A percentile compares a stretch with the other conserved stretches of the same genome.
These are phyloP conservation scores for Fraxinus excelsior DNA, from an alignment of 257 asterid genomes.

Conservation along the genomic window DNA sequence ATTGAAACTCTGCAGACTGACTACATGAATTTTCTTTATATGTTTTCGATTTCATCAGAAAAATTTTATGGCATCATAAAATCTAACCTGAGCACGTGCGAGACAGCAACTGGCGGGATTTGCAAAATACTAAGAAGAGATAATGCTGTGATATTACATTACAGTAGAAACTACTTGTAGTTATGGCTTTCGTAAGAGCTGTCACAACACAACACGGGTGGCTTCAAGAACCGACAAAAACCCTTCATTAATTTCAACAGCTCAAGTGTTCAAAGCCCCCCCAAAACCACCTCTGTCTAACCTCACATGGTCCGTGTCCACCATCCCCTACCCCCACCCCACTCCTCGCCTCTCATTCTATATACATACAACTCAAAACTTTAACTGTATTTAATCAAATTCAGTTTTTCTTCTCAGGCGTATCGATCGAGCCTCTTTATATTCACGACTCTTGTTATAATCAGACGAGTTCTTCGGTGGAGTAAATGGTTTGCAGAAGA, in stretches of 20 bases:
- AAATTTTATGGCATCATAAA: neutral
- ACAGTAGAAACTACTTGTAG: neutral
- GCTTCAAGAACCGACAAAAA: slow-evolving; percentile 8
- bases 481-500: slow-evolving; percentile 26
- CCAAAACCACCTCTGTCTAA: slow-evolving; percentile 25
- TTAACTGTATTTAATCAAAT: neutral
- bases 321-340: neutral
- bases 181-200: slow-evolving; percentile 9
- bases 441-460: too few relatives aligned
- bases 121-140: neutral
- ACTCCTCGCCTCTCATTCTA: neutral
- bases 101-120: neutral
- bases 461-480: neutral
- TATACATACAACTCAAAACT: slow-evolving; percentile 2
- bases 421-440: too few relatives aligned
- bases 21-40: too few relatives aligned
- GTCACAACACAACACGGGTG: neutral
- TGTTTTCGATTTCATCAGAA: too few relatives aligned
- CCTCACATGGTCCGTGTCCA: slow-evolving; percentile 33
- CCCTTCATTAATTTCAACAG: slow-evolving; percentile 38
- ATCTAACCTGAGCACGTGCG: slow-evolving; percentile 9
- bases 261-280: slow-evolving; percentile 31
- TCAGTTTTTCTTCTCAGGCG: neutral
- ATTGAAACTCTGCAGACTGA: too few relatives aligned
- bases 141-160: neutral